Percentiles rank a stretch among this genome's conserved stretches.
phyloP scores from a whole-genome alignment of 1,139 yeast species.

The Diutina ranongensis region DNA sequence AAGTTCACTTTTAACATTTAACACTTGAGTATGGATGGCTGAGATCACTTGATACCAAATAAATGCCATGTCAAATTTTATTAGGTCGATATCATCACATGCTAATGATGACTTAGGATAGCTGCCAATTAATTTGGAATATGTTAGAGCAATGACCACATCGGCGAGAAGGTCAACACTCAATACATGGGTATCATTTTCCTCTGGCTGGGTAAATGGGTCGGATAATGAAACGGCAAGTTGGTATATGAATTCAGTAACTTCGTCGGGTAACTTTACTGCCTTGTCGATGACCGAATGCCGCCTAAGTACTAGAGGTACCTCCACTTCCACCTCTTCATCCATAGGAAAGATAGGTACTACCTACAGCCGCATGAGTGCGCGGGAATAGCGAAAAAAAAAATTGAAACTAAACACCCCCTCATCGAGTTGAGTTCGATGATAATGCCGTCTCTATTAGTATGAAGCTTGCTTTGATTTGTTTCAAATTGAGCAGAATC shows the following conservation, averaged over 20 bases:
- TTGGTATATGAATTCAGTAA: conserved; percentile 14
- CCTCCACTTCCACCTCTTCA: conserved; percentile 2
- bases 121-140: conserved; percentile 7
- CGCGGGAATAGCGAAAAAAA: not conserved
- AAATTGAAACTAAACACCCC: not conserved
- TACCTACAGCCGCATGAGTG: not conserved
- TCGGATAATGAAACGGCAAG: conserved; percentile 41
- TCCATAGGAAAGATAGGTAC: not conserved
- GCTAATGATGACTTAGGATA: not conserved
- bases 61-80: conserved; percentile 2
- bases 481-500: no score
- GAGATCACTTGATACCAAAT: not conserved
- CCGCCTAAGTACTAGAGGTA: conserved; percentile 1
- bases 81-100: not conserved
- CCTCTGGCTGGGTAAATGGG: conserved; percentile 60
- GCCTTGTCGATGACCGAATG: not conserved
- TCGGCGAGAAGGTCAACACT: conserved; percentile 47
- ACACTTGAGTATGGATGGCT: not conserved
- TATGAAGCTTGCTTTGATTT: no score
- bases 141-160: conserved; percentile 33
- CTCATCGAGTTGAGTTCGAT: not conserved
- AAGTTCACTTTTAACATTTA: not conserved
- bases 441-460: no score
- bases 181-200: conserved; percentile 37
- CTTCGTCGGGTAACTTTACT: conserved; percentile 14